Base-by-base conservation (phyloP, 306 rosid genomes). In the Cicer arietinum region DNA sequence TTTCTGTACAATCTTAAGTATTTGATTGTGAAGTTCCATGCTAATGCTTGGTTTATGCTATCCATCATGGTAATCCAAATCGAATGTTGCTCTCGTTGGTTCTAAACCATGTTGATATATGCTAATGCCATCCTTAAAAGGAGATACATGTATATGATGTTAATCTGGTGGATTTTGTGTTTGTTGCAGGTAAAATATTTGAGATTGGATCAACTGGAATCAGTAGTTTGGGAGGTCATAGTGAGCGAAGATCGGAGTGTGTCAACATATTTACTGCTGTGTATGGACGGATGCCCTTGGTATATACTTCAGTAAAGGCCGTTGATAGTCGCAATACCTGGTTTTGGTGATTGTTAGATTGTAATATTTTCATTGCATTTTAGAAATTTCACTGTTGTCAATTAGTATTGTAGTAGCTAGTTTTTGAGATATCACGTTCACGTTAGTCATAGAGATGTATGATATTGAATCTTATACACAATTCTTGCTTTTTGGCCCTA, bases 121-220 rank as follows among this genome's bases (percentile, higher is more conserved):
- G 18, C 22, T 58, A 13, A 41, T 30, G 18, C 14, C 67, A 13
- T 12, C 41, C 43, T n/a, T 43, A 41, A 35, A 58, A 20, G 71
- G 67, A 43, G 40, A 65, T 65, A 65, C 37, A 66, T 66, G 56
- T 54, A 7, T 16, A 41, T n/a, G 30, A 30, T 52, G 62, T 76
- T 40, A 74, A 58, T 73, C 37, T 44, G 1, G 7, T 56, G 12
- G 37, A 73, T 79, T 59, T 20, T 67, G 7, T 63, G 20, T 37
- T 14, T 77, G 63, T 65, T 83, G 77, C 77, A 94, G 99, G 96
- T 16, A 92, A 86, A 85, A 94, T 92, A 68, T 92, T 77, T 70
- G 99, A 94, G 86, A 90, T 92, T 61, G 99, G 99, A 73, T 91
- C 99, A 48, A 90, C 97, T 35, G 99, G 99, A 71, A 94, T 94